phyloP scores from a whole-genome alignment of 1,139 yeast species.

The Yamadazyma kanchanaburiensis region DNA sequence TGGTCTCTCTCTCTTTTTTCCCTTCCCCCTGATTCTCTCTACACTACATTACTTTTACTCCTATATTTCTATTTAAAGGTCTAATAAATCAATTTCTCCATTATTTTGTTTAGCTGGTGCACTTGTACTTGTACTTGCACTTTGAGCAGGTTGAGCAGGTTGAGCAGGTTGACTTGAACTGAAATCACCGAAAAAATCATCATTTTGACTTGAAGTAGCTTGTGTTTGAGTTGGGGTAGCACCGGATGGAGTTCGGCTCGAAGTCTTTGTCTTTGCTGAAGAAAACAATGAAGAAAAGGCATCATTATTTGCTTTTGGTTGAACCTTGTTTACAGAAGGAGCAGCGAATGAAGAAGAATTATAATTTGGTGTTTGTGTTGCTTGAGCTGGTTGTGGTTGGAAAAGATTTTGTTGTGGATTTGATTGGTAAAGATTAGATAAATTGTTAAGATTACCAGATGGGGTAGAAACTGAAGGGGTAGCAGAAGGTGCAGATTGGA shows the following conservation, averaged over 20 bases:
- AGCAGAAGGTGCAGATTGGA: slow-evolving; percentile 68
- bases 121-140: slow-evolving; percentile 3
- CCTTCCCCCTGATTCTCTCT: too few species aligned
- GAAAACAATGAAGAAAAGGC: slow-evolving; percentile 83
- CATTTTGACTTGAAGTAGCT: slow-evolving; percentile 8
- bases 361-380: slow-evolving; percentile 13
- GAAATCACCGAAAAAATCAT: slow-evolving; percentile 23
- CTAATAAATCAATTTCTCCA: slow-evolving; percentile 32
- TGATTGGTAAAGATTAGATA: slow-evolving; percentile 8
- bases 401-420: slow-evolving; percentile 14
- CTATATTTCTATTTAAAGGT: slow-evolving; percentile 18
- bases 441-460: slow-evolving; percentile 27
- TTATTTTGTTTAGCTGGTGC: slow-evolving; percentile 11
- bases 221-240: slow-evolving; percentile 3
- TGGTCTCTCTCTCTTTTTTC: too few species aligned
- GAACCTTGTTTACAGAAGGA: slow-evolving; percentile 25
- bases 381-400: slow-evolving; percentile 13
- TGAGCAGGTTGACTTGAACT: slow-evolving; percentile 12
- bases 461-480: slow-evolving; percentile 21
- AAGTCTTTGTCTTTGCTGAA: slow-evolving; percentile 54
- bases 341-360: slow-evolving; percentile 23
- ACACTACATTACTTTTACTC: neutral
- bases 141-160: slow-evolving; percentile 3
- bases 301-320: slow-evolving; percentile 37
- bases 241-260: slow-evolving; percentile 11